A percentile compares a stretch with the other conserved stretches of the same genome.
phyloP scores from a whole-genome alignment of 805 yeast species.

The Yamadazyma endophytica region DNA sequence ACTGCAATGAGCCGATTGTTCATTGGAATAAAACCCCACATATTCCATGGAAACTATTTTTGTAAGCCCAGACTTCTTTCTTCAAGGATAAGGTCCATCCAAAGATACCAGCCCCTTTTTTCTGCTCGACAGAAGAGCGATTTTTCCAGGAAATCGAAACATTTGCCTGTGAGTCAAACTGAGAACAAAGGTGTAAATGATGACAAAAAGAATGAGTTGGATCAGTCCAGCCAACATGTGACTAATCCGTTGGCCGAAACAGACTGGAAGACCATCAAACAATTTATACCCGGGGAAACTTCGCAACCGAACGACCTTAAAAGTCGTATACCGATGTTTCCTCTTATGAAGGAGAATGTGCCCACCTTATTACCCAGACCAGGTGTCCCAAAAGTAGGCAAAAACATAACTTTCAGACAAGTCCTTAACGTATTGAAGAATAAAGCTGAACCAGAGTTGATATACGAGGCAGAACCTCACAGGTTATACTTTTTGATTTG shows the following conservation, averaged over 20 bases:
- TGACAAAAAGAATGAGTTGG: no score
- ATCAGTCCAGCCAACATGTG: constrained; percentile 25
- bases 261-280: constrained; percentile 41
- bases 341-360: constrained; percentile 57
- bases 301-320: constrained; percentile 39
- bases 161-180: no score
- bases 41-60: no score
- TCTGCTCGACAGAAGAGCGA: no score
- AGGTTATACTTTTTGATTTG: constrained; percentile 67
- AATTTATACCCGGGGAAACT: constrained; percentile 56
- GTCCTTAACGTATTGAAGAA: constrained; percentile 54
- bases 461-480: constrained; percentile 84
- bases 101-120: no score
- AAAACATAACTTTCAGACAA: constrained; percentile 51
- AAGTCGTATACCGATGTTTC: constrained; percentile 65
- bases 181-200: no score
- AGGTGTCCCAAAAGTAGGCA: constrained; percentile 71
- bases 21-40: no score
- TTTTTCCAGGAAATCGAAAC: no score
- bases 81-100: no score
- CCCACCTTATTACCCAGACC: constrained; percentile 72
- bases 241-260: constrained; percentile 29
- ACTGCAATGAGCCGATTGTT: no score
- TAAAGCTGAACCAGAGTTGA: constrained; percentile 62
- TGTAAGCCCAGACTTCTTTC: no score